Base-by-base conservation (phyloP, 2,329 filamentous ascomycete species). In the Davidsoniella neocaledoniae region DNA sequence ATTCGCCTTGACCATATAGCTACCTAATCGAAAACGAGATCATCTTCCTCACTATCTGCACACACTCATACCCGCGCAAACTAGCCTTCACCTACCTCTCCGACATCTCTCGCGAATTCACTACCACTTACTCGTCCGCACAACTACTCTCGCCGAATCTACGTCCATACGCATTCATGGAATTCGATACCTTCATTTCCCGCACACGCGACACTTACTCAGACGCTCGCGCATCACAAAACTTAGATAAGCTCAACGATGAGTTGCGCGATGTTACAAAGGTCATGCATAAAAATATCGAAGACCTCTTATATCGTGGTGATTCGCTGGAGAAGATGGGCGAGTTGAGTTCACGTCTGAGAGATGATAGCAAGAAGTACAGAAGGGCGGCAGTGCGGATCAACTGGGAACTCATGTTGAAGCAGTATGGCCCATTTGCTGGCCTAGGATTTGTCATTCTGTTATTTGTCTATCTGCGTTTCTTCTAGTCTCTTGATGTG, bases 271-370 rank as follows among this genome's bases (percentile, higher is more conserved):
- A 96, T 66, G 93, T 98, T 50, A 96, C 91, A 1, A 88, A 95
- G 68, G 88, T 98, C 61, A 98, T 98, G 93, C 96, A 88, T 50
- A 96, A 96, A 77, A 98, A 98, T 65, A 96, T 98, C 58, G 91
- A 98, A 71, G 91, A 98, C 64, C 69, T 98, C 61, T 70, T 98
- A 48, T 98, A 98, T 64, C 74, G 93, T 54, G 91, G 91, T 25
- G 91, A 98, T 63, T 91, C 81, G 59, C 68, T 98, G 57, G 91
- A 98, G 68, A 77, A 87, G 60, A 98, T 98, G 91, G 90, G 91
- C 54, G 90, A 96, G 68, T 83, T 95, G 62, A 93, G 84, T 59
- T 83, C 79, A 51, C 72, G 90, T 54, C 66, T 98, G 62, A 73
- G 86, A 55, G 91, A 98, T 63, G 91, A 98, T 62, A 91, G 83